These are phyloP conservation scores for Leucosporidium creatinivorum DNA, from an alignment of 768 basidiomycete genomes.

Conservation along the genomic window DNA sequence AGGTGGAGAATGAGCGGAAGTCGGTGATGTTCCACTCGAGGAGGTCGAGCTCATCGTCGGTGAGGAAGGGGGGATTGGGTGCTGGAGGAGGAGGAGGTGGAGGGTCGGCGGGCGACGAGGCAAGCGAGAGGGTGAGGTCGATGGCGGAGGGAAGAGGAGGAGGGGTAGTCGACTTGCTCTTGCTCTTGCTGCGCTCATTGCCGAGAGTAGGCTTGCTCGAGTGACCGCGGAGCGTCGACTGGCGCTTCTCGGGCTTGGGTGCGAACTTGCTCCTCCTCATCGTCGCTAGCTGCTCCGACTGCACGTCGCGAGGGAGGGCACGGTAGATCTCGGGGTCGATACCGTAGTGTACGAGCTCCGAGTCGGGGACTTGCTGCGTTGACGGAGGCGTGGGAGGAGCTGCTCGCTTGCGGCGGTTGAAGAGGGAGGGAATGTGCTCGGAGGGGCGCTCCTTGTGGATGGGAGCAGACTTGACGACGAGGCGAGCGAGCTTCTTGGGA, in stretches of 20 bases:
- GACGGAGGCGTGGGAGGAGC: conserved; percentile 2
- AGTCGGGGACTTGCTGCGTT: conserved; percentile 25
- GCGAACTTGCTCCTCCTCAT: conserved; percentile 24
- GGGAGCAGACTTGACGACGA: background rate
- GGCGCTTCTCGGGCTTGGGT: background rate
- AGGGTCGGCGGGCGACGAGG: too few species aligned
- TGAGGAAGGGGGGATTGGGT: background rate
- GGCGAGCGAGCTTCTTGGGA: too few species aligned
- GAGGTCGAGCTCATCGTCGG: conserved; percentile 50
- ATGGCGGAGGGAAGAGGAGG: background rate
- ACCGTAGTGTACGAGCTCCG: conserved; percentile 56
- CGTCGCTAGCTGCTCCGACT: conserved; percentile 64
- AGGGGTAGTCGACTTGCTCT: background rate
- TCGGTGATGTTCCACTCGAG: conserved; percentile 68
- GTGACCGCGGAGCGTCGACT: background rate
- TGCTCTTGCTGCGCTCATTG: background rate
- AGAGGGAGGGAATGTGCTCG: background rate
- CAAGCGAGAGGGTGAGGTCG: too few species aligned
- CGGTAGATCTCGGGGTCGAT: conserved; percentile 69
- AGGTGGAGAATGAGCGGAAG: conserved; percentile 43
- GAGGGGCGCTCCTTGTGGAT: background rate
- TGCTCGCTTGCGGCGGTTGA: background rate
- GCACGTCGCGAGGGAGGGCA: conserved; percentile 57
- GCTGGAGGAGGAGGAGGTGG: background rate
- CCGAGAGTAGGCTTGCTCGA: background rate